Evolutionary conservation across 1,284 basidiomycete genomes (phyloP), one percentile per base, ranked within the genome.

Genomic region (Marasmius oreades): DNA sequence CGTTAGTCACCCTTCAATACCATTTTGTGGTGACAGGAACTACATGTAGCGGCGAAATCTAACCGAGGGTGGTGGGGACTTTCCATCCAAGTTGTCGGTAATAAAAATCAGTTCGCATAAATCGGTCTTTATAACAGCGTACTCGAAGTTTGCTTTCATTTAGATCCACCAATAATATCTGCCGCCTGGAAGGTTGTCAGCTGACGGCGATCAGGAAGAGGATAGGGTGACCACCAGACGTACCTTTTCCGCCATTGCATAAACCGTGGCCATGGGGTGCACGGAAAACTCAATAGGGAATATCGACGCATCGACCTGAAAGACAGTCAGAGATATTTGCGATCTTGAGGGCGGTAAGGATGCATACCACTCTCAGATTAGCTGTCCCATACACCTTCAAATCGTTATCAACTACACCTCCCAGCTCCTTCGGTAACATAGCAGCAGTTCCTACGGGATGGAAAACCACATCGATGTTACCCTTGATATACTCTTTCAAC

Each of bases 311-410:
- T 50, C 47, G 28, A 50, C 47, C 47, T 50, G 26, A 7, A 6
- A 5, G 39, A n/a, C 14, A 7, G 23, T 22, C 5, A 16, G 23
- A 18, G 23, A 18, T 20, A 11, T 24, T 24, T 16, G 6, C n/a
- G n/a, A 26, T 47, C 5, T 24, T 6, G 20, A 8, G 2, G 16
- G 28, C 28, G 28, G 28, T 50, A 11, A 33, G 28, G 18, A n/a
- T 16, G n/a, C 39, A 31, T 33, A 65, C 66, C 11, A 67, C 64
- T 36, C 62, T 69, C 55, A 68, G 67, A 66, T 70, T 73, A 61
- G 59, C 56, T 2, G 80, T 77, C 36, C 79, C 80, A 68, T 84
- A 80, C 1, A 85, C 81, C 52, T 70, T 69, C 22, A 84, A 68
- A 52, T 73, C 68, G 14, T 37, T 12, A 31, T 62, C 59, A 3